These are phyloP conservation scores for Smallanthus sonchifolius DNA, from an alignment of 129 eudicot species.

Conservation along the genomic window DNA sequence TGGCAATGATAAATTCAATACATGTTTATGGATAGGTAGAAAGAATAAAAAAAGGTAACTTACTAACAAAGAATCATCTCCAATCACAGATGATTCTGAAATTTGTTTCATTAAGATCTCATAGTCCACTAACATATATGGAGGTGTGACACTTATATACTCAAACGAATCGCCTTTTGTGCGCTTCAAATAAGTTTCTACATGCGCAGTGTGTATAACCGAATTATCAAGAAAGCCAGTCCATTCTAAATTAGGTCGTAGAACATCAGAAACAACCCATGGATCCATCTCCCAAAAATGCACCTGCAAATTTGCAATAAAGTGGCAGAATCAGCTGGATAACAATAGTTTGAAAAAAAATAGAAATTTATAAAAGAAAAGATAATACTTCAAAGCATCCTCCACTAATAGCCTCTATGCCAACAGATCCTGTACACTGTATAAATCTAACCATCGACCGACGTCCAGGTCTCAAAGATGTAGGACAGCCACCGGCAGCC, in stretches of 20 bases:
- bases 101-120: conserved; percentile 70
- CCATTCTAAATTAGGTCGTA: conserved; percentile 72
- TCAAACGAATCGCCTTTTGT: conserved; percentile 57
- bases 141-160: conserved; percentile 91
- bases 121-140: conserved; percentile 75
- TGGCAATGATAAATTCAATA: neutral
- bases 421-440: conserved; percentile 94
- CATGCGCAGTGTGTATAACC: conserved; percentile 62
- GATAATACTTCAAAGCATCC: conserved; percentile 79
- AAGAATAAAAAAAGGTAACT: conserved; percentile 19
- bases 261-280: conserved; percentile 78
- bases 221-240: conserved; percentile 79
- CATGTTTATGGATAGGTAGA: neutral
- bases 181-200: conserved; percentile 63
- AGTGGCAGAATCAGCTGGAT: conserved; percentile 2
- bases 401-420: conserved; percentile 86
- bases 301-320: conserved; percentile 41
- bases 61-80: conserved; percentile 78
- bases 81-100: conserved; percentile 63
- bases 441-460: conserved; percentile 86
- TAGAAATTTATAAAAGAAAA: neutral
- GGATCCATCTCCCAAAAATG: conserved; percentile 97
- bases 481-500: conserved; percentile 88
- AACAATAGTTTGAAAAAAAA: neutral
- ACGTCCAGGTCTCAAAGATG: conserved; percentile 88